phyloP scores from a whole-genome alignment of 345 rosid species.

The Eucalyptus marginata region DNA sequence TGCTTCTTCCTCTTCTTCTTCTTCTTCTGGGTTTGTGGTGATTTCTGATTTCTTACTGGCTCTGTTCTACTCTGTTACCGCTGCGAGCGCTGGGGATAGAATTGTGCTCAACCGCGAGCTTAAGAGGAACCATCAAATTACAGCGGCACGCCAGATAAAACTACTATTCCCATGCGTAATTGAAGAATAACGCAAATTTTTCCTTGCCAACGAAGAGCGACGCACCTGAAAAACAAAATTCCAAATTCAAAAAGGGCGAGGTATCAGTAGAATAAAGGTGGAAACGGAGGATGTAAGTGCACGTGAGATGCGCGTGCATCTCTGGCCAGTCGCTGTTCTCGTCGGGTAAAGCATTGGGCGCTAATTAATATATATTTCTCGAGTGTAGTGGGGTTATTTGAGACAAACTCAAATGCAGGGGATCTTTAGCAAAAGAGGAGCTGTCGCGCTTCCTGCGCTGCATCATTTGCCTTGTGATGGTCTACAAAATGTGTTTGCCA shows the following conservation, averaged over 20 bases:
- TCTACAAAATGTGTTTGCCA: no score
- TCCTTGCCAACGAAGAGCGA: neutral
- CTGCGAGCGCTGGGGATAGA: neutral
- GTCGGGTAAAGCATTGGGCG: neutral
- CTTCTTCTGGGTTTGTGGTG: neutral
- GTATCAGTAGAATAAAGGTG: no score
- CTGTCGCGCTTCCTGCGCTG: no score
- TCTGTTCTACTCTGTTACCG: neutral
- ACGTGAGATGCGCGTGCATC: neutral
- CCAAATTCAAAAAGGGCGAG: neutral
- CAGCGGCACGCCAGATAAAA: neutral
- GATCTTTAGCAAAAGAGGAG: no score
- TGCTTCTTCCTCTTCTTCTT: slow-evolving; percentile 9
- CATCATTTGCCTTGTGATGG: no score
- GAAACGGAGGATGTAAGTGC: neutral
- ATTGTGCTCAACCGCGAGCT: neutral
- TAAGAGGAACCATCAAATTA: neutral
- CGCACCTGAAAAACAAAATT: neutral
- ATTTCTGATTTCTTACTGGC: accelerated
- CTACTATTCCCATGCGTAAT: neutral
- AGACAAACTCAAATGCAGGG: no score
- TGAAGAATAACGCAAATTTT: neutral
- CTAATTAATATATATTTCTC: neutral
- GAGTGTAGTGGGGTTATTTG: no score
- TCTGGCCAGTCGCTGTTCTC: neutral